Evolutionary conservation across 75 land plant genomes (phyloP).

Genomic region (Pseudotsuga menziesii): DNA sequence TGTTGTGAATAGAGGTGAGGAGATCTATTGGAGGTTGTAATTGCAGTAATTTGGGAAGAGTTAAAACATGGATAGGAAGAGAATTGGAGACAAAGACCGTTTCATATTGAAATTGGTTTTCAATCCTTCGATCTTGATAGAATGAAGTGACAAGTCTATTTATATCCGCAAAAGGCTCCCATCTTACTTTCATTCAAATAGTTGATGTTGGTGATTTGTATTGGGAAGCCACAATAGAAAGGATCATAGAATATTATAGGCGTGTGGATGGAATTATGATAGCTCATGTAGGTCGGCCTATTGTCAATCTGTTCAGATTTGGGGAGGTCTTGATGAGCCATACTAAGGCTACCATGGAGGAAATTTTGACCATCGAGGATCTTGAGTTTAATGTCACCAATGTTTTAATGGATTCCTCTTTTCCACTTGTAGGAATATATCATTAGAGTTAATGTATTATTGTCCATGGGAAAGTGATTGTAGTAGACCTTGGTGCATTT

Average conservation of each 20-base stretch:
- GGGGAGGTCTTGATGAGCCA: slow-evolving; percentile 54
- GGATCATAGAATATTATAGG: slow-evolving; percentile 48
- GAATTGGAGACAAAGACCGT: slow-evolving; percentile 54
- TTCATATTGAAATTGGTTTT: slow-evolving; percentile 54
- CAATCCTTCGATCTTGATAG: slow-evolving; percentile 30
- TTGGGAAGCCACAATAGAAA: slow-evolving; percentile 74
- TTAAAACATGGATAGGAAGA: slow-evolving; percentile 59
- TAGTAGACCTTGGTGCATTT: too few species aligned
- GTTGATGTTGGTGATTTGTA: slow-evolving; percentile 26
- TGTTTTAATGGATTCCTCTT: slow-evolving; percentile 31
- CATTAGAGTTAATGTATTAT: too few species aligned
- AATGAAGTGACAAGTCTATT: slow-evolving; percentile 63
- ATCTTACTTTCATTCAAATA: slow-evolving; percentile 48
- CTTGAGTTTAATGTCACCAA: slow-evolving; percentile 32
- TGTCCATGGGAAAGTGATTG: too few species aligned
- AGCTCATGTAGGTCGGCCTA: slow-evolving; percentile 57
- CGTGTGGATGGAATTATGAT: slow-evolving; percentile 58
- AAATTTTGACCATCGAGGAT: slow-evolving; percentile 30
- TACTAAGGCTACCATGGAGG: slow-evolving; percentile 29
- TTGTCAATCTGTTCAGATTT: slow-evolving; percentile 58
- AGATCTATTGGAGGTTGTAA: too few species aligned
- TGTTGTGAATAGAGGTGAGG: too few species aligned
- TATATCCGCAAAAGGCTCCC: slow-evolving; percentile 61
- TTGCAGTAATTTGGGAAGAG: too few species aligned
- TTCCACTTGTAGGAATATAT: slow-evolving; percentile 33